These are phyloP conservation scores for Geranomyces variabilis DNA, from an alignment of 192 early-diverging fungal genomes.

Conservation along the genomic window DNA sequence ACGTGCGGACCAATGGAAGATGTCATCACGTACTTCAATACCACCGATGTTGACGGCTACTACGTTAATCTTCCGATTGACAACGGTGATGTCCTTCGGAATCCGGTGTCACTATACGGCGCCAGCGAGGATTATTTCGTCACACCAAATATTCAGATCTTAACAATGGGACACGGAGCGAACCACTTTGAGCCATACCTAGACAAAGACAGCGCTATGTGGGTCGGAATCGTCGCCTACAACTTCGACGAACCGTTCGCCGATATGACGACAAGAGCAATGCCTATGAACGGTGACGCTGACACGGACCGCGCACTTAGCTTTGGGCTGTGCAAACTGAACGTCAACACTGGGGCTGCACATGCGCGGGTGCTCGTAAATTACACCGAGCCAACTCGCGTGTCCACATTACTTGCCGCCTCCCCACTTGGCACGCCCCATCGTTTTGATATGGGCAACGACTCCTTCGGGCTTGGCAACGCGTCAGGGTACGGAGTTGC, in stretches of 20 bases:
- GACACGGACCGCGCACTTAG: background rate
- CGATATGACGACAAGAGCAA: background rate
- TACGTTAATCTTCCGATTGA: too few relatives aligned
- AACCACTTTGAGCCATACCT: background rate
- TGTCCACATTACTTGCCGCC: background rate
- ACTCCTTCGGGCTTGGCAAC: background rate
- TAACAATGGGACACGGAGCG: background rate
- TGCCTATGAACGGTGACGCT: background rate
- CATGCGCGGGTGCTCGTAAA: background rate
- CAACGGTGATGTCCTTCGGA: background rate
- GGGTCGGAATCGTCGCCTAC: background rate
- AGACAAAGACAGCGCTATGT: background rate
- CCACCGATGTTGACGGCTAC: too few relatives aligned
- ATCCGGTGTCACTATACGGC: background rate
- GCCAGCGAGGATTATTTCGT: background rate
- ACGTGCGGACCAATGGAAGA: background rate
- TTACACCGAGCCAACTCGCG: slow-evolving; percentile 5
- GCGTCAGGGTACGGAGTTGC: background rate
- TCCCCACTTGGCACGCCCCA: background rate
- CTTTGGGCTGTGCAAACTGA: background rate
- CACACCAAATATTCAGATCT: slow-evolving; percentile 1
- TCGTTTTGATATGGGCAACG: background rate
- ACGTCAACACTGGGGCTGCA: background rate
- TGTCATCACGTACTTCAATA: too few relatives aligned
- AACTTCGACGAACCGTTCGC: background rate